These are phyloP conservation scores for Blastomyces silverae DNA, from an alignment of 2,329 filamentous ascomycete species.

Conservation along the genomic window DNA sequence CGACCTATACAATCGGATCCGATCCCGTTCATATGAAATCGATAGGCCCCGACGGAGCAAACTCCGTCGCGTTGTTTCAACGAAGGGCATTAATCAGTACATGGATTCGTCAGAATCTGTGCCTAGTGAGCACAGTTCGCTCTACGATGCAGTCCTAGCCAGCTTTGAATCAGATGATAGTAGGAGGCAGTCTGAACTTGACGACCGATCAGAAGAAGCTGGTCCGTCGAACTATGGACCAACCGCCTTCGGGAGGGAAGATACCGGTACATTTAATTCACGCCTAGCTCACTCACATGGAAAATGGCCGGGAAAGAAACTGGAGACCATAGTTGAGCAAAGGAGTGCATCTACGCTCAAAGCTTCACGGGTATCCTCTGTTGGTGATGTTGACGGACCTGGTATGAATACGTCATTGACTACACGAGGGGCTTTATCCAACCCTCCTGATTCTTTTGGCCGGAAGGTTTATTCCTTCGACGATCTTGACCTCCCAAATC, in stretches of 20 bases:
- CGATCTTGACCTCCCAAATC: constrained; percentile 24
- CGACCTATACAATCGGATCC: constrained; percentile 8
- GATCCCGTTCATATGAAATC: constrained; percentile 13
- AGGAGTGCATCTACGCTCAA: constrained; percentile 24
- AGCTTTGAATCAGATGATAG: constrained; percentile 27
- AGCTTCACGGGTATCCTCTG: constrained; percentile 18
- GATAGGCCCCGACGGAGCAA: constrained; percentile 14
- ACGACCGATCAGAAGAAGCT: constrained; percentile 31
- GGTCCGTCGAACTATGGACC: background rate
- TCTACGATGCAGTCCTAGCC: constrained; percentile 35
- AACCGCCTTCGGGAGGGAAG: background rate
- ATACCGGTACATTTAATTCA: background rate
- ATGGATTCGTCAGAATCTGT: constrained; percentile 30
- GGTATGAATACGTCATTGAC: constrained; percentile 1
- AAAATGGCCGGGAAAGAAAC: constrained; percentile 23
- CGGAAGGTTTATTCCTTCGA: constrained; percentile 26
- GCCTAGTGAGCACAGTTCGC: constrained; percentile 34
- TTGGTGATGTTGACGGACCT: constrained; percentile 13
- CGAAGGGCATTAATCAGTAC: constrained; percentile 21
- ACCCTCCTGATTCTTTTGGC: constrained; percentile 14
- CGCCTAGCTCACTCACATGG: constrained; percentile 15
- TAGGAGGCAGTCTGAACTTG: constrained; percentile 16
- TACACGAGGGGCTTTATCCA: constrained; percentile 1
- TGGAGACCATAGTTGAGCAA: constrained; percentile 29
- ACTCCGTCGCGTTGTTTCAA: constrained; percentile 23